phyloP scores from a whole-genome alignment of 2,329 filamentous ascomycete genomes.

The Cladosporium velox region DNA sequence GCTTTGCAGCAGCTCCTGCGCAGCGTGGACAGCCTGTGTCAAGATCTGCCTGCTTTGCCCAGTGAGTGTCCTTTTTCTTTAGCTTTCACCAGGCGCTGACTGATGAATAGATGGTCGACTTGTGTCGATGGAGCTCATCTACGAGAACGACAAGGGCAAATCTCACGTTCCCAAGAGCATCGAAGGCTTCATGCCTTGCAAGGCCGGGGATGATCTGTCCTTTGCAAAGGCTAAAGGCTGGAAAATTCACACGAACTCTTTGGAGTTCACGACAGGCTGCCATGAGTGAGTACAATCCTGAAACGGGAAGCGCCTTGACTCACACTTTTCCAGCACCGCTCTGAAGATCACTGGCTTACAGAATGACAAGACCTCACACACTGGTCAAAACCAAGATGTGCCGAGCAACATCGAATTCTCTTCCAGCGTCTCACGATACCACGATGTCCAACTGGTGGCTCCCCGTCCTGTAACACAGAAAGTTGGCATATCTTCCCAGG shows the following conservation, averaged over 20 bases:
- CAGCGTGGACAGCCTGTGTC: constrained; percentile 42
- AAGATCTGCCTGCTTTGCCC: constrained; percentile 46
- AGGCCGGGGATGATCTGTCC: constrained; percentile 33
- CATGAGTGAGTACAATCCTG: constrained; percentile 40
- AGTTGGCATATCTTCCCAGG: neutral
- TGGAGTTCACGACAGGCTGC: constrained; percentile 41
- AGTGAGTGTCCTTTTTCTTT: constrained; percentile 34
- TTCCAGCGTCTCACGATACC: constrained; percentile 1
- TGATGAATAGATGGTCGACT: constrained; percentile 39
- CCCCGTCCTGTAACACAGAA: neutral
- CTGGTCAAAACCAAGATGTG: neutral
- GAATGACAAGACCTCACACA: neutral
- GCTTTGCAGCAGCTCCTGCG: constrained; percentile 48
- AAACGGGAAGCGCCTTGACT: constrained; percentile 13
- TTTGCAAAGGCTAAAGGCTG: constrained; percentile 44
- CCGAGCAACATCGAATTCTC: neutral
- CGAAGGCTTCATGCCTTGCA: constrained; percentile 41
- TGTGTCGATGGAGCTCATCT: constrained; percentile 49
- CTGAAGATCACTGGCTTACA: constrained; percentile 24
- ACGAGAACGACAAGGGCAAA: constrained; percentile 36
- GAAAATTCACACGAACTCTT: constrained; percentile 39
- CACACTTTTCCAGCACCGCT: constrained; percentile 23
- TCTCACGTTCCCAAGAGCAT: constrained; percentile 41
- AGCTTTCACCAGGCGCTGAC: neutral
- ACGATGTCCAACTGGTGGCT: neutral